A percentile compares a stretch with the other conserved stretches of the same genome.
Conservation (phyloP, 441 rosid genomes). For the Macaranga tanarius region DNA sequence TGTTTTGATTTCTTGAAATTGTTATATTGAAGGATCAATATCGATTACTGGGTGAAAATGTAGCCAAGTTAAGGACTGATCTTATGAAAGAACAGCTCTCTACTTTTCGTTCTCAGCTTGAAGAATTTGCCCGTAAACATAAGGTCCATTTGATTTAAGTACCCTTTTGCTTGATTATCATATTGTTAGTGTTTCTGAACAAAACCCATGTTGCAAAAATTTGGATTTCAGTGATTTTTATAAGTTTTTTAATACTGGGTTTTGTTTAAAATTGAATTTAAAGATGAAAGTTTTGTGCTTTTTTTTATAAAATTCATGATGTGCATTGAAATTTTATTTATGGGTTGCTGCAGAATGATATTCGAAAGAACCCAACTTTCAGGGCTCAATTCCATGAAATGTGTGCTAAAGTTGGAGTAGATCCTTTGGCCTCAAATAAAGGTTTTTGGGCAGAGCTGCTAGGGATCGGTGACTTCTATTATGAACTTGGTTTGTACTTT, state of each 20-base stretch:
- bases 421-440: conserved; percentile 88
- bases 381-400: conserved; percentile 90
- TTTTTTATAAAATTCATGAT: not conserved
- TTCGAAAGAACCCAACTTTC: conserved; percentile 81
- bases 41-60: conserved; percentile 84
- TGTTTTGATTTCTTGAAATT: not conserved
- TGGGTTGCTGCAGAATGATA: conserved; percentile 65
- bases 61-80: conserved; percentile 80
- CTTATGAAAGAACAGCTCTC: conserved; percentile 95
- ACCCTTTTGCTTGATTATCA: not conserved
- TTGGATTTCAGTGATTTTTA: not conserved
- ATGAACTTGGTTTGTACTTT: conserved; percentile 67
- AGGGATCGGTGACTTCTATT: conserved; percentile 93
- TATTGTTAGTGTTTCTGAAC: not conserved
- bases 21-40: conserved; percentile 56
- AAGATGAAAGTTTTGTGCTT: not conserved
- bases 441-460: conserved; percentile 94
- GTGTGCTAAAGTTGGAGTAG: conserved; percentile 97
- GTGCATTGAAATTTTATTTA: conserved; percentile 2
- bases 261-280: not conserved
- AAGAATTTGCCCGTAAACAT: conserved; percentile 91
- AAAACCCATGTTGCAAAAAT: not conserved
- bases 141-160: conserved; percentile 56
- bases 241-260: not conserved
- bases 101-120: conserved; percentile 83